Percentiles rank a stretch among this genome's conserved stretches.
Conservation (phyloP, 768 basidiomycete genomes). For the Hypsizygus marmoreus region DNA sequence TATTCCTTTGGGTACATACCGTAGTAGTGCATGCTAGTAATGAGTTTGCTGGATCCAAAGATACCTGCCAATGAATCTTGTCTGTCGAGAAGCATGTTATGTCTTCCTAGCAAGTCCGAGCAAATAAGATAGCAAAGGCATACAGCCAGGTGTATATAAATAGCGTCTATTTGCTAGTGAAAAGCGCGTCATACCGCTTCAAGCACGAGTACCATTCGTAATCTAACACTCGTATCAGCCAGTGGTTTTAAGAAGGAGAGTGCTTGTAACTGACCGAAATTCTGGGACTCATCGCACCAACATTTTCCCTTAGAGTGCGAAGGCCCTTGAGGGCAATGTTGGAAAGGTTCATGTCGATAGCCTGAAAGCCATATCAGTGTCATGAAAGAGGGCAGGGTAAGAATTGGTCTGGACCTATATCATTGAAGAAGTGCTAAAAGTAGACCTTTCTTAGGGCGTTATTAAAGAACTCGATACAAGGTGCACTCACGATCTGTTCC, state of each 20-base stretch:
- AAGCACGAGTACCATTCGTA: slow-evolving; percentile 90
- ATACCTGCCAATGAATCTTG: too few species aligned
- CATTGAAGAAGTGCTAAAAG: slow-evolving; percentile 82
- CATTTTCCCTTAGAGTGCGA: slow-evolving; percentile 79
- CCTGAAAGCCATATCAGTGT: slow-evolving; percentile 22
- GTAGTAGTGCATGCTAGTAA: background rate
- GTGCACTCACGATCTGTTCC: slow-evolving; percentile 64
- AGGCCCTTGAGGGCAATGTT: slow-evolving; percentile 85
- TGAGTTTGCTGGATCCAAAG: too few species aligned
- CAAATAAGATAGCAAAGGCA: slow-evolving; percentile 4
- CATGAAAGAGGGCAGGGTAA: background rate
- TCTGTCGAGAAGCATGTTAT: too few species aligned
- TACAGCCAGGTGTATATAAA: slow-evolving; percentile 11
- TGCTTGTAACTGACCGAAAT: slow-evolving; percentile 57
- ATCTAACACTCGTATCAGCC: slow-evolving; percentile 41
- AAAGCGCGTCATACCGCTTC: slow-evolving; percentile 70
- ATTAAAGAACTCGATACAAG: background rate
- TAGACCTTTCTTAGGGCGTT: background rate
- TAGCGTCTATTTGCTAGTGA: slow-evolving; percentile 32
- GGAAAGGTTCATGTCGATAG: slow-evolving; percentile 92
- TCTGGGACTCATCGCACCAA: slow-evolving; percentile 77
- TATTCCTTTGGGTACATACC: background rate
- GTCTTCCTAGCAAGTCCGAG: background rate
- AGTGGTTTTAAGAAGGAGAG: background rate
- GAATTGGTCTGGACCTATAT: slow-evolving; percentile 56